A percentile compares a stretch with the other conserved stretches of the same genome.
Conservation (phyloP, 2,329 filamentous ascomycete genomes). For the Microsporum ferrugineum region DNA sequence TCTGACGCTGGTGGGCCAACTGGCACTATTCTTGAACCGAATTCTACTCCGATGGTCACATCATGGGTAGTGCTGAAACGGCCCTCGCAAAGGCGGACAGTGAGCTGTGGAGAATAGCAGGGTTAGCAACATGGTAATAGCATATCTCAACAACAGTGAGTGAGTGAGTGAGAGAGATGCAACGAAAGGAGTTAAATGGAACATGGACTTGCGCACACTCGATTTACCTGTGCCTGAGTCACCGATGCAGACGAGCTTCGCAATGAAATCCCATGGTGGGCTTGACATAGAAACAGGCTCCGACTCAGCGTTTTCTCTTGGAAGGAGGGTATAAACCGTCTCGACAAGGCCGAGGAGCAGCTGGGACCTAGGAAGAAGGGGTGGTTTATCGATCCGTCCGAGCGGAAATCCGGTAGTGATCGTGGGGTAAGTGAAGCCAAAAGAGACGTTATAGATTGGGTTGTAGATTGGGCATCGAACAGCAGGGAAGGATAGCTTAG, state of each 20-base stretch:
- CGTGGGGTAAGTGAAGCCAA: constrained; percentile 11
- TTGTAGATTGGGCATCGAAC: constrained; percentile 4
- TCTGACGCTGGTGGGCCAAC: constrained; percentile 70
- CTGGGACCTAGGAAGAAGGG: background rate
- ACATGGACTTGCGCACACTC: constrained; percentile 37
- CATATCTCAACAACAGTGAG: background rate
- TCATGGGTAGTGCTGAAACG: constrained; percentile 91
- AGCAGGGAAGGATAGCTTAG: background rate
- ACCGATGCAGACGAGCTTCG: constrained; percentile 95
- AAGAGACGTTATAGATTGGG: constrained; percentile 1
- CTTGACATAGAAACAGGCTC: constrained; percentile 32
- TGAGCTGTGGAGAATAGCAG: constrained; percentile 48
- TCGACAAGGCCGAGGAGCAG: background rate
- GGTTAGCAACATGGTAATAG: background rate
- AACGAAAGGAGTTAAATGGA: background rate
- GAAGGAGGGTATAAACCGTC: constrained; percentile 2
- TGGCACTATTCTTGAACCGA: constrained; percentile 83
- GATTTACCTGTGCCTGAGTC: constrained; percentile 96
- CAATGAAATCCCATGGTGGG: constrained; percentile 95
- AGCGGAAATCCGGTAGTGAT: background rate
- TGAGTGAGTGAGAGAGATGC: background rate
- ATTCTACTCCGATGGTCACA: constrained; percentile 94
- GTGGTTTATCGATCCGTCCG: background rate
- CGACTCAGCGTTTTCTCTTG: constrained; percentile 1
- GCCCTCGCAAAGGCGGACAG: constrained; percentile 90